Evolutionary conservation across 2,329 filamentous ascomycete species (phyloP), one percentile per base, ranked within the genome.

Genomic region (Apiospora phragmitis): DNA sequence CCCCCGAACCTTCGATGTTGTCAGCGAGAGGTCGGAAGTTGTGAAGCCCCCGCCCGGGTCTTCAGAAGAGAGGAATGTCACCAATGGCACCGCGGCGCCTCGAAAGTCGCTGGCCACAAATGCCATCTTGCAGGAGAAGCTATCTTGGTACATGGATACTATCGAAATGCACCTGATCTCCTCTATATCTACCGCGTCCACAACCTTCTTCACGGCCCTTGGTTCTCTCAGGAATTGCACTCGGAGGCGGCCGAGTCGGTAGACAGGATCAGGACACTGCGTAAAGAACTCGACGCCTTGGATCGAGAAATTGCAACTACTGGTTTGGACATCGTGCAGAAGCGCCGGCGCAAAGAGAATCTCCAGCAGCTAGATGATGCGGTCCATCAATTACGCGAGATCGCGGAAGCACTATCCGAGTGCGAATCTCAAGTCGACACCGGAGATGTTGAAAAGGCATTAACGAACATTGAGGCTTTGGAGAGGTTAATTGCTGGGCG

Each of bases 91-190:
- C 68, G 83, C 87, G 0, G 87, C 87, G 14, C 91, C 93, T 11
- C 89, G 95, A 72, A 98, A 98, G 80, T 93, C 94, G 1, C 85
- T 99, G 38, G 95, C 95, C 9, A 98, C 95, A 0, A 99, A 99
- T 81, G 96, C 96, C 0, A 99, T 99, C 71, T 81, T 99, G 45
- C 96, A 99, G 80, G 96, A 99, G 81, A 99, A 99, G 81, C 85
- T 99, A 16, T 98, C 96, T 0, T 99, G 96, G 96, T 99, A 99
- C 80, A 97, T 99, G 94, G 96, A 99, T 80, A 99, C 96, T 0
- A 94, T 99, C 29, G 96, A 99, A 80, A 94, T 99, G 69, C 96
- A 99, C 79, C 85, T 99, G 9, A 98, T 99, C 76, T 94, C 94
- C 42, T 97, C 95, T 0, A 99, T 99, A 73, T 98, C 95, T 2